Evolutionary conservation across 106 monocot genomes (phyloP).

Genomic region (Narthecium ossifragum): DNA sequence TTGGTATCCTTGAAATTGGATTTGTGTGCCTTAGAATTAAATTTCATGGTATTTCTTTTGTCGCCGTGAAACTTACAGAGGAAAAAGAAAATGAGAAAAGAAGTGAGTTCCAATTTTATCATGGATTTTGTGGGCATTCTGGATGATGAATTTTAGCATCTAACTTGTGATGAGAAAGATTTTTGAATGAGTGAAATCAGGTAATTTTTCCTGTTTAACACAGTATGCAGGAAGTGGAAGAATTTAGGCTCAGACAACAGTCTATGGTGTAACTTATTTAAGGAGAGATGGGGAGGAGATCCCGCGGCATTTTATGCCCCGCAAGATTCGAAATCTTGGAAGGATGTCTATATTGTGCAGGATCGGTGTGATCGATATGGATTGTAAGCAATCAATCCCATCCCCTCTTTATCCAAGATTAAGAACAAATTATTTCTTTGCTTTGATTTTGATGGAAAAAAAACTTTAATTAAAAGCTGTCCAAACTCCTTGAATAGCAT

Average conservation of each 20-base stretch:
- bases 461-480: no score
- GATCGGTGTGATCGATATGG: constrained; percentile 56
- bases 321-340: constrained; percentile 38
- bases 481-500: no score
- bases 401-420: not conserved
- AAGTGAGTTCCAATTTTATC: no score
- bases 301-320: constrained; percentile 45
- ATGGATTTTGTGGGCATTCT: not conserved
- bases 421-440: no score
- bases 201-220: no score
- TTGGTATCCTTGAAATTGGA: no score
- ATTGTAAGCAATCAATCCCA: constrained; percentile 27
- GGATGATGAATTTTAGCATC: not conserved
- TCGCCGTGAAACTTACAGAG: no score
- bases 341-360: constrained; percentile 45
- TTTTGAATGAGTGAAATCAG: not conserved
- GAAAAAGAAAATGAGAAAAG: no score
- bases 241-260: constrained; percentile 36
- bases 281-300: constrained; percentile 51
- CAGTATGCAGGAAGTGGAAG: constrained; percentile 68
- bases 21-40: no score
- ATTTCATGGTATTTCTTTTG: no score
- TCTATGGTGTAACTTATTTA: constrained; percentile 44
- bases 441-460: not conserved
- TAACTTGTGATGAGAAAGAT: not conserved